These are phyloP conservation scores for Yamadazyma tumulicola DNA, from an alignment of 805 yeast species.

Conservation along the genomic window DNA sequence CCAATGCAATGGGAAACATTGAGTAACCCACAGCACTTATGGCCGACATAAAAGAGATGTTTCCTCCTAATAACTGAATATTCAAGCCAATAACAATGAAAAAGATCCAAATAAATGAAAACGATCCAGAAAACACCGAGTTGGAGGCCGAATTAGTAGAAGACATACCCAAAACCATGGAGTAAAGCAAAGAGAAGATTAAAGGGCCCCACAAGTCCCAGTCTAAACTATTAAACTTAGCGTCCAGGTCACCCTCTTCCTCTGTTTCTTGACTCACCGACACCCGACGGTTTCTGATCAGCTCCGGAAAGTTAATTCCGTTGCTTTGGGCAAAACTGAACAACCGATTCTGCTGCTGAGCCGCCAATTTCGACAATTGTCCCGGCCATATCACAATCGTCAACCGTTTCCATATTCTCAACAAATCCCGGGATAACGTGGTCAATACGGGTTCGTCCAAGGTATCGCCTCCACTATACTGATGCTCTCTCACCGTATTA, in stretches of 20 bases:
- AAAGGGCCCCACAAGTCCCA: slow-evolving; percentile 76
- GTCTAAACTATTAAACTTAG: slow-evolving; percentile 34
- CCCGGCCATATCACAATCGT: slow-evolving; percentile 44
- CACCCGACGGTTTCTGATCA: slow-evolving; percentile 25
- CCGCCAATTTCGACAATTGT: slow-evolving; percentile 35
- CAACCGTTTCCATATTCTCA: slow-evolving; percentile 33
- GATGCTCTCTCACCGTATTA: slow-evolving; percentile 41
- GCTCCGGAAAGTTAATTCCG: slow-evolving; percentile 35
- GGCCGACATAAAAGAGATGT: slow-evolving; percentile 64
- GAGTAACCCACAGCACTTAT: slow-evolving; percentile 70
- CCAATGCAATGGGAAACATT: slow-evolving; percentile 59
- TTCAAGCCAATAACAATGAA: slow-evolving; percentile 59
- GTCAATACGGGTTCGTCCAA: slow-evolving; percentile 64
- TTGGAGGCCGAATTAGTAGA: slow-evolving; percentile 45
- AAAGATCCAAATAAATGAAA: slow-evolving; percentile 62
- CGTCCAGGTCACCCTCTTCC: slow-evolving; percentile 29
- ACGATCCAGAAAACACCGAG: slow-evolving; percentile 59
- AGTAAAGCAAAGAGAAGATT: slow-evolving; percentile 53
- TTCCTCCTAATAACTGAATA: slow-evolving; percentile 59
- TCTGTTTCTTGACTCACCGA: slow-evolving; percentile 24
- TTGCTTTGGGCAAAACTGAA: slow-evolving; percentile 32
- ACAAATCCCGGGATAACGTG: slow-evolving; percentile 44
- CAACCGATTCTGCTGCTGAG: slow-evolving; percentile 29
- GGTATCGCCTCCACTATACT: slow-evolving; percentile 66
- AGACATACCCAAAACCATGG: slow-evolving; percentile 50